Evolutionary conservation across 139 green algal genomes (phyloP), one percentile per base, ranked within the genome.

Genomic region (Axilococcus clingmanii): DNA sequence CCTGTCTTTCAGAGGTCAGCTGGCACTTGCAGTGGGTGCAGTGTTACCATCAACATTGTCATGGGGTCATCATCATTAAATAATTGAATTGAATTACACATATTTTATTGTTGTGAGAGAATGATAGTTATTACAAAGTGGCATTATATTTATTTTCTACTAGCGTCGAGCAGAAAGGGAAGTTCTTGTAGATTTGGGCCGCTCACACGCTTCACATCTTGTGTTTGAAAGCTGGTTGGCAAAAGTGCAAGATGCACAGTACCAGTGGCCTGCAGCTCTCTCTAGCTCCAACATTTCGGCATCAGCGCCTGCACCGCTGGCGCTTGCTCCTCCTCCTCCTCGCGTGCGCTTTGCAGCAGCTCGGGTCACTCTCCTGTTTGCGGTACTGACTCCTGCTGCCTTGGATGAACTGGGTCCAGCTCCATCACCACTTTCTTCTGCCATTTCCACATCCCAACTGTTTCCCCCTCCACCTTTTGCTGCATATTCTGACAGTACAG

Each of bases 241-340:
- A 37, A 65, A 68, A 0, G 80, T 89, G 68, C 79, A 87, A 12
- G 50, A 28, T 1, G 17, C 23, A 62, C 79, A 87, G 28, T 63
- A 52, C 79, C 79, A 87, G n/a, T n/a, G n/a, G n/a, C n/a, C n/a
- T n/a, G n/a, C n/a, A 48, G 68, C 76, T n/a, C n/a, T n/a, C n/a
- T n/a, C n/a, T n/a, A n/a, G n/a, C 34, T 71, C 75, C 20, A 57
- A 57, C 37, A 38, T 42, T 4, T 40, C 51, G 47, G 69, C 62
- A 24, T n/a, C n/a, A n/a, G n/a, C n/a, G n/a, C n/a, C n/a, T 68
- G n/a, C 27, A 52, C 56, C 24, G 25, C 31, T 4, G 44, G 15
- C 24, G 52, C 44, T 11, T 4, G 28, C 3, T 31, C 19, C 0
- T n/a, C 31, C 5, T 6, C 34, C 48, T 27, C n/a, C n/a, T n/a